A percentile compares a stretch with the other conserved stretches of the same genome.
Evolutionary conservation across 805 yeast species (phyloP).

Genomic region (Wickerhamiella australiensis): DNA sequence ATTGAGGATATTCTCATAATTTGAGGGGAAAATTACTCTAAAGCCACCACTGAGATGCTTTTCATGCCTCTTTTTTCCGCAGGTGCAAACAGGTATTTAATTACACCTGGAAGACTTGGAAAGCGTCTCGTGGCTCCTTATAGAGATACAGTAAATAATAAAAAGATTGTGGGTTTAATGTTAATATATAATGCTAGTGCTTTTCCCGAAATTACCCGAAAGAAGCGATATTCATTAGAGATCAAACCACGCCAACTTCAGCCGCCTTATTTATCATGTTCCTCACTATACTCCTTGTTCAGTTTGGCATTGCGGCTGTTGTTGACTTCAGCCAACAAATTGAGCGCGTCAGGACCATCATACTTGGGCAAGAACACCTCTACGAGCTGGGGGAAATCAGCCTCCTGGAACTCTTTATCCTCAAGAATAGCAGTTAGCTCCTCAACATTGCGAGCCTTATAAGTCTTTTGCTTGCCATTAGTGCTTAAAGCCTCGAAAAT

Average conservation of each 20-base stretch:
- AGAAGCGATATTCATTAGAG: no score
- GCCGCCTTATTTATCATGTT: background rate
- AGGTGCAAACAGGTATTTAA: no score
- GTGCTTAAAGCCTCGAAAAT: constrained; percentile 46
- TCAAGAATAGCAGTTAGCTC: constrained; percentile 32
- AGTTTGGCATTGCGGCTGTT: constrained; percentile 18
- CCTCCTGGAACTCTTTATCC: constrained; percentile 28
- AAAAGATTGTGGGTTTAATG: no score
- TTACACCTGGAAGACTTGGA: no score
- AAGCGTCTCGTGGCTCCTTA: no score
- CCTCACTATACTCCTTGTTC: constrained; percentile 3
- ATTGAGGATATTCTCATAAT: no score
- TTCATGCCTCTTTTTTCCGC: no score
- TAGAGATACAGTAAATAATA: no score
- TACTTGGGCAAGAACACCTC: constrained; percentile 48
- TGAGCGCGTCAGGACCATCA: constrained; percentile 56
- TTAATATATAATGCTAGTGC: no score
- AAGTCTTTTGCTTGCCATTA: constrained; percentile 26
- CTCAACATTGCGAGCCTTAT: constrained; percentile 31
- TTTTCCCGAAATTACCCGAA: no score
- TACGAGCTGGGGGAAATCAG: constrained; percentile 36
- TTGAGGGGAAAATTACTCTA: no score
- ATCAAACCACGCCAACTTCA: background rate
- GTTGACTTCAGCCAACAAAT: constrained; percentile 23
- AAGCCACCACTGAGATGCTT: no score